These are phyloP conservation scores for Saccharomyces hybrid DNA, from an alignment of 1,139 yeast species.

Conservation along the genomic window DNA sequence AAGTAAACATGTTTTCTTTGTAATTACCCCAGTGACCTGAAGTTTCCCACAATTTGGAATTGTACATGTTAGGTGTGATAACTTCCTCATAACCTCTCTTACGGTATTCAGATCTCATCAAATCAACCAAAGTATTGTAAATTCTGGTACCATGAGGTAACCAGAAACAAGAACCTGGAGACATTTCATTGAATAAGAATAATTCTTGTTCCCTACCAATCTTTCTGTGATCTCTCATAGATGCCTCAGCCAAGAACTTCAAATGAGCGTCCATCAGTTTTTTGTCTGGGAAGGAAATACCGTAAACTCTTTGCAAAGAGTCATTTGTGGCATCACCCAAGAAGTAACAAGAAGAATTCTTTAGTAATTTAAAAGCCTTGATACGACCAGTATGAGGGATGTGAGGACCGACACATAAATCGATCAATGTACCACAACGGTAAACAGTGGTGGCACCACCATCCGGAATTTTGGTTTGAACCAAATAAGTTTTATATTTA, in stretches of 20 bases:
- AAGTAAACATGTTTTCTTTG: conserved; percentile 94
- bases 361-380: conserved; percentile 87
- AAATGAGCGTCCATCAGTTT: conserved; percentile 92
- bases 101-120: conserved; percentile 75
- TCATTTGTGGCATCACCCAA: conserved; percentile 89
- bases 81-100: conserved; percentile 95
- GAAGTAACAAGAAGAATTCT: conserved; percentile 95
- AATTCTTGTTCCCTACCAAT: conserved; percentile 95
- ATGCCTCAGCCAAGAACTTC: conserved; percentile 93
- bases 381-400: conserved; percentile 96
- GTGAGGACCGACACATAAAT: conserved; percentile 97
- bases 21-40: conserved; percentile 98
- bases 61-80: conserved; percentile 95
- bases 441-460: conserved; percentile 94
- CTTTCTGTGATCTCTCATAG: conserved; percentile 94
- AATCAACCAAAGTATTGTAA: conserved; percentile 72
- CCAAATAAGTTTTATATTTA: conserved; percentile 87
- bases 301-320: conserved; percentile 94
- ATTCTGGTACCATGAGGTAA: conserved; percentile 97
- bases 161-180: conserved; percentile 98
- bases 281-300: conserved; percentile 98
- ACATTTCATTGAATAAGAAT: conserved; percentile 89
- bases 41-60: conserved; percentile 91
- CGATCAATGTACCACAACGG: conserved; percentile 96
- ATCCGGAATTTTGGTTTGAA: conserved; percentile 85